Evolutionary conservation across 805 yeast genomes (phyloP).

Genomic region (Metschnikowia vanudenii): DNA sequence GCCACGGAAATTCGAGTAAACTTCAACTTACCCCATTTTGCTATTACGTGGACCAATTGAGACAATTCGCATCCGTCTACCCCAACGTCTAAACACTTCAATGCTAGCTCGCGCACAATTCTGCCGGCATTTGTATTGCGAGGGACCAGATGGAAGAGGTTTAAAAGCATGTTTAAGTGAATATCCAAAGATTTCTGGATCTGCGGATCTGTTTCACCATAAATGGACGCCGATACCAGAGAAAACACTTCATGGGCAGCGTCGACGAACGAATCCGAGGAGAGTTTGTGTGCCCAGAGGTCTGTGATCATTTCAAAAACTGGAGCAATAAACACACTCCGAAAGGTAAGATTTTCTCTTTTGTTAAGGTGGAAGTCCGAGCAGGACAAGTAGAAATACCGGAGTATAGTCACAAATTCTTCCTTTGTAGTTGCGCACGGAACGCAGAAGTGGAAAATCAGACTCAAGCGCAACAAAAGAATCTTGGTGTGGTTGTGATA

Average conservation of each 20-base stretch:
- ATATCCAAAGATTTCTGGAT: conserved; percentile 22
- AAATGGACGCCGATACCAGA: conserved; percentile 11
- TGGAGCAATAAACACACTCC: conserved; percentile 16
- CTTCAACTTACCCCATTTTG: not conserved
- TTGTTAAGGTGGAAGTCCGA: conserved; percentile 32
- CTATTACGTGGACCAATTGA: not conserved
- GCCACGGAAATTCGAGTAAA: conserved; percentile 5
- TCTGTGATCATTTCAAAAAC: conserved; percentile 17
- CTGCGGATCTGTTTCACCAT: conserved; percentile 5
- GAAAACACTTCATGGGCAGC: conserved; percentile 2
- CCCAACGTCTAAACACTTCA: conserved; percentile 2
- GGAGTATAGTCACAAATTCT: conserved; percentile 5
- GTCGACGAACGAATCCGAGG: not conserved
- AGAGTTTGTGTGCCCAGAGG: not conserved
- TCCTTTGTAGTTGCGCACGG: not conserved
- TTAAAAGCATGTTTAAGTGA: conserved; percentile 21
- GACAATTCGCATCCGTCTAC: not conserved
- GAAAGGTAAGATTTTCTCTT: conserved; percentile 14
- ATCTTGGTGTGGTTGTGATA: conserved; percentile 19
- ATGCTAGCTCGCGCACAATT: conserved; percentile 2
- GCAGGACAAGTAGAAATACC: conserved; percentile 19
- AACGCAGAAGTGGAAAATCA: conserved; percentile 20
- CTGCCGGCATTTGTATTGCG: not conserved
- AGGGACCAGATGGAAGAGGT: conserved; percentile 5
- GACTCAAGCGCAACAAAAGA: conserved; percentile 18